Evolutionary conservation across 176 grass and related monocot species (phyloP), one percentile per base, ranked within the genome.

Genomic region (Rhipidocladum racemiflorum): DNA sequence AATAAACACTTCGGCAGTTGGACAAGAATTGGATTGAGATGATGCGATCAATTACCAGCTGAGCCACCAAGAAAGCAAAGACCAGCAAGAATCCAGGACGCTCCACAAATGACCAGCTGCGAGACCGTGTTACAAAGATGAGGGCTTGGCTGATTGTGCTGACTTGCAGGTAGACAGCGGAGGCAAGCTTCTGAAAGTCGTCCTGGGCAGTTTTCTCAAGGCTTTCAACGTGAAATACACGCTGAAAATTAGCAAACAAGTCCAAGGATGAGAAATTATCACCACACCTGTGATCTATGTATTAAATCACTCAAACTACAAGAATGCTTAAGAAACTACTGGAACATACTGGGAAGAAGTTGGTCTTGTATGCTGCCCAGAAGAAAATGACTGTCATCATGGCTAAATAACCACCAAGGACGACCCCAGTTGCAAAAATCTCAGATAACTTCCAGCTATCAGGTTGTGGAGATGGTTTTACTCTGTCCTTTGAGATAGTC

Each of bases 351-450:
- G 94, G 91, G 34, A 97, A 97, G 89, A 97, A 93, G 34, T 97
- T 12, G 65, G 94, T 93, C 55, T 93, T 97, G 81, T 93, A 93
- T 4, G 94, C 94, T 38, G 78, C 89, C 94, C 94, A 97, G 72
- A 97, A 97, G 94, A 97, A 97, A 86, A 97, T 93, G 42, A 97
- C 94, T 45, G 94, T 97, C 94, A 97, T 97, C 94, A 93, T 78
- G 43, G 94, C 94, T 72, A 91, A 78, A 66, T 97, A 97, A 70
- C 81, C 70, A 75, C 94, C 94, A 74, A 97, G 91, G 56, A 97
- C 76, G 9, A 93, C 54, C 78, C 94, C 94, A 61, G 94, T 97
- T 65, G 91, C 84, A 87, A 97, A 97, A 81, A 97, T 97, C 87
- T 97, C 94, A 76, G 89, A 36, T 64, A 97, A 77, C 89, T 97